Base-by-base conservation (phyloP, 2,329 filamentous ascomycete genomes). In the Aspergillus arachidicola region DNA sequence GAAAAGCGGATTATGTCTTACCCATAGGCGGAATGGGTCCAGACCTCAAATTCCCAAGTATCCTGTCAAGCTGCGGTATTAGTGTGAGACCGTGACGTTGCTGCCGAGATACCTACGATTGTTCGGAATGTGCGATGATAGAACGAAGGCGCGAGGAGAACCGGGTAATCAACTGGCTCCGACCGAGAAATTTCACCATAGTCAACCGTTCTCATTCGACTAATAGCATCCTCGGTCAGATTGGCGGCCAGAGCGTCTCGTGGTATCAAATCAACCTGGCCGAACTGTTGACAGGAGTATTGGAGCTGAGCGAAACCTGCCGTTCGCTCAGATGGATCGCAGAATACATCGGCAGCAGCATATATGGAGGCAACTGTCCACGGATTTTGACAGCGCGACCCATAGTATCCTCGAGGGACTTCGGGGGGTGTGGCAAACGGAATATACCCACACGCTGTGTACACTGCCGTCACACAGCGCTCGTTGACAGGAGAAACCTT, bases 11-110 rank as follows among this genome's bases (percentile, higher is more conserved):
- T n/a, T 16, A 41, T 21, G 11, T 23, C 75, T 58, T 69, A 80
- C 78, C 78, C 75, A 62, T 75, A 79, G 65, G 71, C 68, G 66
- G 75, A 71, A 66, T 79, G 76, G 2, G 72, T 71, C 72, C 77
- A 75, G 30, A 64, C 69, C 53, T 74, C 73, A 45, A 70, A 74
- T 59, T 73, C 65, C 72, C 72, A 76, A 59, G 73, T 70, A 64
- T 73, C 64, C 75, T 76, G 57, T 7, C 7, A 6, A 4, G 53
- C 2, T 30, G 9, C 4, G 4, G 23, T 60, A 45, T 63, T 57
- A 65, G 60, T 30, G 14, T 4, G 38, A 1, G 12, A 4, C 26
- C 2, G 4, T 0, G 12, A 19, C 4, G 10, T 14, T 3, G 26
- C 6, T 19, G n/a, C 0, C 4, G 26, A 16, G 32, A 7, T 11